Conservation (phyloP, 257 asterid genomes). For the Solanum etuberosum region DNA sequence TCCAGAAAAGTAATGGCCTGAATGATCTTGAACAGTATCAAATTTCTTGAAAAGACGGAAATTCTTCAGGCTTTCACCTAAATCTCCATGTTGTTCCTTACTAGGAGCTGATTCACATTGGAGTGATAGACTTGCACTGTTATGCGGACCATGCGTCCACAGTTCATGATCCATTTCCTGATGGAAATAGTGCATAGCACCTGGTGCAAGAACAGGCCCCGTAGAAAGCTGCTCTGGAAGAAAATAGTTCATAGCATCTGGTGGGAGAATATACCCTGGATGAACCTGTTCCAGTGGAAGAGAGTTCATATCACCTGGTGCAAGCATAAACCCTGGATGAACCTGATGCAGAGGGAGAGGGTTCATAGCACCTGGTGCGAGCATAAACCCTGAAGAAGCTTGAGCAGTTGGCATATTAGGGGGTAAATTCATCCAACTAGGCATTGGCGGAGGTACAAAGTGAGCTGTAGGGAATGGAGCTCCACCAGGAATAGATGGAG, state of each 20-base stretch:
- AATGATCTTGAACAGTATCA: slow-evolving; percentile 13
- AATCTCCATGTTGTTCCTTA: background rate
- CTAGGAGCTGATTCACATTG: background rate
- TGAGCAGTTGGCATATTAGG: background rate
- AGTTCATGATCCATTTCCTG: background rate
- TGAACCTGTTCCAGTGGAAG: background rate
- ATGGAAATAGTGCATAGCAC: background rate
- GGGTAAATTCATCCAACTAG: background rate
- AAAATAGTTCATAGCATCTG: background rate
- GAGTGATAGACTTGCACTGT: background rate
- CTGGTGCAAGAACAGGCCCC: background rate
- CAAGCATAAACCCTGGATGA: background rate
- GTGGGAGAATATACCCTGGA: background rate
- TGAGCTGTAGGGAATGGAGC: background rate
- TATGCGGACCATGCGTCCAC: background rate
- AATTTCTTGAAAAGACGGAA: slow-evolving; percentile 7
- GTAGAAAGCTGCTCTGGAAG: background rate
- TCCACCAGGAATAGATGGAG: background rate
- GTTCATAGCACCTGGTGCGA: background rate
- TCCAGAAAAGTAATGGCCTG: slow-evolving; percentile 6
- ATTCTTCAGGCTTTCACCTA: background rate
- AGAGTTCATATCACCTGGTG: background rate
- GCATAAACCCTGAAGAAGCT: background rate
- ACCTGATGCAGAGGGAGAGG: background rate
- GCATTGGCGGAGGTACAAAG: background rate